Evolutionary conservation across 345 rosid genomes (phyloP), one percentile per base, ranked within the genome.

Genomic region (Gynandropsis gynandra): DNA sequence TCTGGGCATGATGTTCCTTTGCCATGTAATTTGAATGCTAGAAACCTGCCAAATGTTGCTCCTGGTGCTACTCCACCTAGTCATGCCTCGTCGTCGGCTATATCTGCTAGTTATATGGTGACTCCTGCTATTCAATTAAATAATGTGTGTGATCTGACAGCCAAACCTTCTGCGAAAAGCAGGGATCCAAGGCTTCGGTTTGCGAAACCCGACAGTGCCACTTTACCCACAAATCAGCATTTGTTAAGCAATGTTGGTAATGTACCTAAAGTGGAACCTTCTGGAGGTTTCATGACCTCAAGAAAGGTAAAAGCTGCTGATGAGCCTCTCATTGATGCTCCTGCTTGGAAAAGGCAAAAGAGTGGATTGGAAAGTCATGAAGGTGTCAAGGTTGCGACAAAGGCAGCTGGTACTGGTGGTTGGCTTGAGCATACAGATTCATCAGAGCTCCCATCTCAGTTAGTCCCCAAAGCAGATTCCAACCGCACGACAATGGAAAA

Each of bases 161-260:
- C 49, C 15, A 92, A 78, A 72, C 44, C 80, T 52, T 66, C 87
- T 33, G 72, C 73, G 59, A 88, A 73, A 75, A 80, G 84, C 74
- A 76, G 97, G 68, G 98, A 92, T 61, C 98, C 98, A 24, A 83
- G 98, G 67, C 87, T 88, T 71, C 74, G 90, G 58, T 75, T 70
- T 72, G 71, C 47, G 31, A 82, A 64, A 38, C 54, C 83, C 45
- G 80, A 85, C 67, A 47, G 47, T 15, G 66, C 54, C 54, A 61
- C 64, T 65, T 63, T 53, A 44, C 75, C 80, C 56, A 55, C 65
- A 10, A 71, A 65, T 52, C 74, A 60, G 7, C 52, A 56, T 18
- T 42, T 62, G 10, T 53, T 53, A 16, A 57, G 60, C 5, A 13
- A 43, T 38, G 50, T 54, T 41, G 62, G 62, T 32, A 67, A 63